These are phyloP conservation scores for Debaryomycetaceae sp. DNA, from an alignment of 1,139 yeast species.

Conservation along the genomic window DNA sequence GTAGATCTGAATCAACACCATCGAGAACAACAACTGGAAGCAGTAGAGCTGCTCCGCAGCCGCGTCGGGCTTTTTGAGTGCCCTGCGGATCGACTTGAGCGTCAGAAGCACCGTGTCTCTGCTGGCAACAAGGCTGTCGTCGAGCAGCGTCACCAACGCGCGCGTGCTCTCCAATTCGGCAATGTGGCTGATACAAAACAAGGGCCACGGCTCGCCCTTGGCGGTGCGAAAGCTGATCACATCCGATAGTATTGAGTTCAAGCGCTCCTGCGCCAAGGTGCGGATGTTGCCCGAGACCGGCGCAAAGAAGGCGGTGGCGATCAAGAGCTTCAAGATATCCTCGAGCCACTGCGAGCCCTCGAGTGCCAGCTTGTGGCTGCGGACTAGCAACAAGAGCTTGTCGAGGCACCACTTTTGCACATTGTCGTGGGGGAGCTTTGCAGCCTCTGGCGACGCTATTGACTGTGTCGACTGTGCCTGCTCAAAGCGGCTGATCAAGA, in stretches of 20 bases:
- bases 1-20: conserved; percentile 74
- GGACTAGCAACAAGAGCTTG: conserved; percentile 53
- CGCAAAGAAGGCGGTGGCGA: conserved; percentile 53
- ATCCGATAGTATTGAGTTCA: conserved; percentile 63
- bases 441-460: too few species aligned
- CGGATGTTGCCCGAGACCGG: conserved; percentile 27
- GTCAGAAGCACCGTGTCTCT: conserved; percentile 48
- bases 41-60: conserved; percentile 26
- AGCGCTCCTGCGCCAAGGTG: conserved; percentile 51
- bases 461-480: too few species aligned
- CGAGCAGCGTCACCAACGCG: conserved; percentile 42
- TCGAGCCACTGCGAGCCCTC: conserved; percentile 38
- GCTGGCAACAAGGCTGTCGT: conserved; percentile 48
- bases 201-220: conserved; percentile 59
- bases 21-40: conserved; percentile 72
- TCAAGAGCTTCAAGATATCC: conserved; percentile 46
- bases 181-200: conserved; percentile 31
- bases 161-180: conserved; percentile 20
- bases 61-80: conserved; percentile 11
- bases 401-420: conserved; percentile 67
- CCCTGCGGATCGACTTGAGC: conserved; percentile 41
- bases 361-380: conserved; percentile 38
- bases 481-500: too few species aligned
- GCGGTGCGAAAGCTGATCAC: conserved; percentile 42
- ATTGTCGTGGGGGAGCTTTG: conserved; percentile 28